Conservation (phyloP, 2,329 filamentous ascomycete species). For the Plenodomus lindquistii region DNA sequence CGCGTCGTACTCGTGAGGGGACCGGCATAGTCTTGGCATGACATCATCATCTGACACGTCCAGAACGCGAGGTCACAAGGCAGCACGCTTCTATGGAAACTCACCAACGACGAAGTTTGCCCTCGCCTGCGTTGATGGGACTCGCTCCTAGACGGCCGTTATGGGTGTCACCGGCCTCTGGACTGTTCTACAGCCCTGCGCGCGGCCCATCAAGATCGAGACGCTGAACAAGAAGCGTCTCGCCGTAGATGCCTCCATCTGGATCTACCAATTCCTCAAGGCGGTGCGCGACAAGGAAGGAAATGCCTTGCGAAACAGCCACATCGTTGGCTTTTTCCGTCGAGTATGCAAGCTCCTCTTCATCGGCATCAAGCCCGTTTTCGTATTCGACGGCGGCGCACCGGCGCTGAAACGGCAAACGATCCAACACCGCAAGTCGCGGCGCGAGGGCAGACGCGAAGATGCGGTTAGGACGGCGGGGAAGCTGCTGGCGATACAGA, state of each 20-base stretch:
- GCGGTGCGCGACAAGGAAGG: conserved; percentile 98
- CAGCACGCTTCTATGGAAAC: conserved; percentile 3
- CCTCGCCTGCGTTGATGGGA: conserved; percentile 17
- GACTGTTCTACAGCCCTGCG: conserved; percentile 93
- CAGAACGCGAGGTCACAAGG: conserved; percentile 25
- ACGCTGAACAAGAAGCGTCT: conserved; percentile 95
- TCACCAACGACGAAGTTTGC: background rate
- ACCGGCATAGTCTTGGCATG: conserved; percentile 8
- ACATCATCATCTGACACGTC: conserved; percentile 14
- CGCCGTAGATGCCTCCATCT: conserved; percentile 96
- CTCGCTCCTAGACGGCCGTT: conserved; percentile 10
- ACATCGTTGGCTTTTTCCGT: conserved; percentile 96
- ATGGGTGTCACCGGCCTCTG: conserved; percentile 99
- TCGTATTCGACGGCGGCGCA: conserved; percentile 96
- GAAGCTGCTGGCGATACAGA: conserved; percentile 88
- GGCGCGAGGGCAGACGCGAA: conserved; percentile 85
- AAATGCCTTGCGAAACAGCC: conserved; percentile 92
- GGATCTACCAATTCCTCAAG: conserved; percentile 99
- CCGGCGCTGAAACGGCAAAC: conserved; percentile 90
- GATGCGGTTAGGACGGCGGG: conserved; percentile 92
- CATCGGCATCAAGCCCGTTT: conserved; percentile 94
- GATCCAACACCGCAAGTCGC: conserved; percentile 74
- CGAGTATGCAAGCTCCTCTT: conserved; percentile 97
- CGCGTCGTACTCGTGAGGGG: too few species aligned
- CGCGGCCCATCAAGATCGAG: conserved; percentile 92